Evolutionary conservation across 2,329 filamentous ascomycete species (phyloP).

Genomic region (Penicillium sp.): DNA sequence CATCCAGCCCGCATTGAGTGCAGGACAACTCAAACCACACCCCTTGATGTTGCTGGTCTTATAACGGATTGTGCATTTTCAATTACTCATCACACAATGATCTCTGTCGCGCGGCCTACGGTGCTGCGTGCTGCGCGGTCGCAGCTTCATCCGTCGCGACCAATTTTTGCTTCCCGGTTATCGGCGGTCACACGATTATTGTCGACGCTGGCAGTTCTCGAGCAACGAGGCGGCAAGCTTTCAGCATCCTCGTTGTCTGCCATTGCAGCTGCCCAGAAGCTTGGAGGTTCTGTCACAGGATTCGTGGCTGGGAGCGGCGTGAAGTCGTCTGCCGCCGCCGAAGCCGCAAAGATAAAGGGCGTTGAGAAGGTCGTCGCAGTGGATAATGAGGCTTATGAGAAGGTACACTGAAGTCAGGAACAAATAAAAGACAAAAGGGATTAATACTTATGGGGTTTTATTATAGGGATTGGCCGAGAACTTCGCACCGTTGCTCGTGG

Average conservation of each 20-base stretch:
- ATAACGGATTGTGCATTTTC: background rate
- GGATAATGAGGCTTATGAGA: constrained; percentile 87
- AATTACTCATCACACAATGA: constrained; percentile 3
- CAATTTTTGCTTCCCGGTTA: constrained; percentile 43
- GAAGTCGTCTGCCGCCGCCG: constrained; percentile 66
- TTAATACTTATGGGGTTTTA: background rate
- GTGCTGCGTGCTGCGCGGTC: constrained; percentile 42
- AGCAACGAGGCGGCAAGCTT: constrained; percentile 87
- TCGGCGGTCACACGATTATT: constrained; percentile 65
- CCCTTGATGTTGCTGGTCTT: background rate
- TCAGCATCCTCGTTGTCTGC: constrained; percentile 78
- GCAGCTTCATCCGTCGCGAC: constrained; percentile 40
- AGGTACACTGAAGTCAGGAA: constrained; percentile 51
- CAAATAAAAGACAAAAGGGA: background rate
- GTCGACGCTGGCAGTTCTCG: constrained; percentile 85
- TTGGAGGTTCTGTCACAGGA: constrained; percentile 79
- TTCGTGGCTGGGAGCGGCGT: constrained; percentile 81
- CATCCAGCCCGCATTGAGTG: constrained; percentile 2
- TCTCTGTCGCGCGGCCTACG: constrained; percentile 35
- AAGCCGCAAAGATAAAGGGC: constrained; percentile 84
- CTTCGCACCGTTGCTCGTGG: constrained; percentile 85
- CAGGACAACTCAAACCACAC: constrained; percentile 3
- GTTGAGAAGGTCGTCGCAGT: constrained; percentile 88
- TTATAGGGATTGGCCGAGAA: constrained; percentile 81
- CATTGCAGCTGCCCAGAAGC: constrained; percentile 77